Percentiles rank a stretch among this genome's conserved stretches.
phyloP scores from a whole-genome alignment of 108 stramenopile species.

The Pseudonitzschia multiseries region DNA sequence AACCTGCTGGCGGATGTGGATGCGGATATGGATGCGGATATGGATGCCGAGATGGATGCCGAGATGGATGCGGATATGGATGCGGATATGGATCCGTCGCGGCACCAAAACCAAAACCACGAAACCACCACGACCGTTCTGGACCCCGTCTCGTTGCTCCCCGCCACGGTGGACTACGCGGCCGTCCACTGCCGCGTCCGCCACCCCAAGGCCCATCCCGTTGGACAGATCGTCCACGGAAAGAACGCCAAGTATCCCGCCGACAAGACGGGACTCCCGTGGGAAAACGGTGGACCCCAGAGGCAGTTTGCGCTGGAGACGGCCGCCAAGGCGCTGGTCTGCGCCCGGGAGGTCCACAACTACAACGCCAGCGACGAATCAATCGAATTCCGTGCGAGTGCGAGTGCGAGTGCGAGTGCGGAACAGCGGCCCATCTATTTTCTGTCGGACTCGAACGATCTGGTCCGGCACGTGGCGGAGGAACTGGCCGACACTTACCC shows the following conservation, averaged over 20 bases:
- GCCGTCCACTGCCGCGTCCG: constrained; percentile 65
- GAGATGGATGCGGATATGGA: too few species aligned
- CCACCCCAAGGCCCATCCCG: constrained; percentile 50
- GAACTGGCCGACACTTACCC: constrained; percentile 27
- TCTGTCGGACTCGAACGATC: constrained; percentile 60
- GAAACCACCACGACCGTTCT: neutral
- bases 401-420: neutral
- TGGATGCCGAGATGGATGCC: too few species aligned
- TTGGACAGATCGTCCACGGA: constrained; percentile 21
- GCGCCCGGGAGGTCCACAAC: constrained; percentile 28
- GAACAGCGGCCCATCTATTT: constrained; percentile 38
- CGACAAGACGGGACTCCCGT: constrained; percentile 61
- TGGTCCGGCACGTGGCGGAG: constrained; percentile 42
- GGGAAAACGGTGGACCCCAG: constrained; percentile 25
- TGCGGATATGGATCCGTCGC: too few species aligned
- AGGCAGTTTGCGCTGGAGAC: constrained; percentile 43
- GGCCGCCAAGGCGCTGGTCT: constrained; percentile 47
- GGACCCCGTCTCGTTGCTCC: neutral
- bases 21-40: too few species aligned
- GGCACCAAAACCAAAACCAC: too few species aligned
- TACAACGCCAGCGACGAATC: too few species aligned
- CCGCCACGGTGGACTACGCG: constrained; percentile 12
- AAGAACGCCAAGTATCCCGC: constrained; percentile 50
- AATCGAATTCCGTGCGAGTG: neutral
- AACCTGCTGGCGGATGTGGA: neutral